These are phyloP conservation scores for Cladosporium colombiae DNA, from an alignment of 2,329 filamentous ascomycete genomes.

Conservation along the genomic window DNA sequence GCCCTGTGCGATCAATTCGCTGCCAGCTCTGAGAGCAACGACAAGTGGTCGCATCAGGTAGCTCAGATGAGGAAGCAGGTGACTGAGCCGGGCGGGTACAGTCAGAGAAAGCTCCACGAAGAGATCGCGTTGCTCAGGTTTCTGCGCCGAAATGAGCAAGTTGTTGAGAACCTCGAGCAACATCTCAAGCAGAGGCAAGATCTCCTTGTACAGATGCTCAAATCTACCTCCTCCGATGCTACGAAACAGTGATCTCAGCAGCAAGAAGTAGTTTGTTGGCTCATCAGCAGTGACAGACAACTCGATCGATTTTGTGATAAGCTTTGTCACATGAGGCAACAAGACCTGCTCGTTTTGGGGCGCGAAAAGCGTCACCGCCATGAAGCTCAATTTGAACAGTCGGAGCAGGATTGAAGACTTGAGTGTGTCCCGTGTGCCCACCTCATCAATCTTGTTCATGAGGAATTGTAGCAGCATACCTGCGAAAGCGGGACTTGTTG, in stretches of 20 bases:
- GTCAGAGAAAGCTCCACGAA: constrained; percentile 97
- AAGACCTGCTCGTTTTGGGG: constrained; percentile 93
- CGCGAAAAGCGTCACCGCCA: constrained; percentile 97
- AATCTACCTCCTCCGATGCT: constrained; percentile 98
- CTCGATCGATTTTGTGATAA: constrained; percentile 96
- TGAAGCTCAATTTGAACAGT: constrained; percentile 97
- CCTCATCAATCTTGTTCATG: constrained; percentile 94
- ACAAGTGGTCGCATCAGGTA: constrained; percentile 97
- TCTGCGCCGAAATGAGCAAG: constrained; percentile 83
- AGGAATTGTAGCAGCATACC: constrained; percentile 97
- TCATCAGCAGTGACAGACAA: constrained; percentile 93
- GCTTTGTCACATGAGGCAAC: constrained; percentile 92
- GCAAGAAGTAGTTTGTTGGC: constrained; percentile 97
- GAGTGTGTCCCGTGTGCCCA: constrained; percentile 86
- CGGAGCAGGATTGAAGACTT: constrained; percentile 90
- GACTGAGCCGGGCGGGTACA: constrained; percentile 89
- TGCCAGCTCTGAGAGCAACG: constrained; percentile 84
- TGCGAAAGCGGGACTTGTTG: constrained; percentile 94
- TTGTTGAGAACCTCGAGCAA: constrained; percentile 96
- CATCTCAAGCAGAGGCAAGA: constrained; percentile 94
- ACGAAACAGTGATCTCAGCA: constrained; percentile 87
- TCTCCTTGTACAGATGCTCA: constrained; percentile 97
- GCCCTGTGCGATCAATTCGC: constrained; percentile 88
- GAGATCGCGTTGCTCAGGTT: constrained; percentile 86
- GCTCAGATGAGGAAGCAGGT: constrained; percentile 89